Evolutionary conservation across 371 early-diverging fungal genomes (phyloP), one percentile per base, ranked within the genome.

Genomic region (Lichtheimia ramosa): DNA sequence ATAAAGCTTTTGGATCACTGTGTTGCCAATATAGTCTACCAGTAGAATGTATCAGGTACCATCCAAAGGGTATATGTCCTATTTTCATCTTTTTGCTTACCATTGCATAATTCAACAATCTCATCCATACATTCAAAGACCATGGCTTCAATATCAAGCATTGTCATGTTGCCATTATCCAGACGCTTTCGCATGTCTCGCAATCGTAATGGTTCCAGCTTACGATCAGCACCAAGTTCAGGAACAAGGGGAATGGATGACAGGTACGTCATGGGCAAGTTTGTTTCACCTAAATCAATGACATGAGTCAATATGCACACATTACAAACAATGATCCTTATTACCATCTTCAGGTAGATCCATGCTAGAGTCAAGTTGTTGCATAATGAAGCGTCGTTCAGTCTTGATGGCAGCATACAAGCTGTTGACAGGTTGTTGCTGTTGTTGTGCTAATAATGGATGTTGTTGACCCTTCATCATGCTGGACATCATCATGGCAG

Each of bases 11-110:
- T 95, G 95, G 42, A 95, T 69, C 1, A 95, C 84, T 18, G 91
- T 90, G 64, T 95, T 95, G 40, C 95, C 95, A 56, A 94, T 91
- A 65, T 93, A 94, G 75, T 95, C 95, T 57, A 86, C 81, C 56
- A 83, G 84, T 91, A 83, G 71, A 20, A 23, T 90, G 13, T 23
- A 0, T 20, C 27, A 18, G 39, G n/a, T 14, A 43, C 93, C 93
- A 92, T 1, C 46, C 21, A 16, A 46, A 5, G 25, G 3, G 5
- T 8, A 1, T 34, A 34, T 34, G 7, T 27, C 4, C 27, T 7
- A 2, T 10, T 34, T 34, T 8, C 10, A 34, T 34, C 10, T 6
- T 25, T 5, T 12, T 16, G 1, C 62, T 46, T 69, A 73, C 77
- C 73, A 58, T 74, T 73, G 20, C 73, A 73, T 14, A 73, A 42